Conservation (phyloP, 768 basidiomycete genomes). For the Tulasnella sp. region DNA sequence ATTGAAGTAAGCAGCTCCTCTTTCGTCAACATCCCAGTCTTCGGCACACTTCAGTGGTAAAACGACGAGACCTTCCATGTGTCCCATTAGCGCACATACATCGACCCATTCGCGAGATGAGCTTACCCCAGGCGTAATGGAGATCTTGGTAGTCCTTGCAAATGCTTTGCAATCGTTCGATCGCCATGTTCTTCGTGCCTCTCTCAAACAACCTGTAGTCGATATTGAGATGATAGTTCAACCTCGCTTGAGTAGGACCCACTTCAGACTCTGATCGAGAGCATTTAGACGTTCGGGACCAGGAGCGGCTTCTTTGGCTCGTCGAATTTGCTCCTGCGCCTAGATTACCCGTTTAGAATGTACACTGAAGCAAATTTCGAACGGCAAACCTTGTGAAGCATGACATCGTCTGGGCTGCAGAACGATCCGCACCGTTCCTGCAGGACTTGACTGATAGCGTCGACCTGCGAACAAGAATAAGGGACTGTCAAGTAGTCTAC, state of each 20-base stretch:
- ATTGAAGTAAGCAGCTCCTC: slow-evolving; percentile 55
- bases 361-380: slow-evolving; percentile 4
- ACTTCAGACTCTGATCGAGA: slow-evolving; percentile 78
- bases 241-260: not conserved
- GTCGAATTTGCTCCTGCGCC: slow-evolving; percentile 90
- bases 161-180: slow-evolving; percentile 75
- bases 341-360: slow-evolving; percentile 21
- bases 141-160: slow-evolving; percentile 82
- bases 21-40: slow-evolving; percentile 61
- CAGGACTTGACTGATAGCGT: slow-evolving; percentile 89
- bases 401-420: slow-evolving; percentile 96
- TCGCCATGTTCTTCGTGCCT: slow-evolving; percentile 72
- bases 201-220: slow-evolving; percentile 66
- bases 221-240: not conserved
- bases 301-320: slow-evolving; percentile 72
- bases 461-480: slow-evolving; percentile 46
- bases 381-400: slow-evolving; percentile 75
- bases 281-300: slow-evolving; percentile 62
- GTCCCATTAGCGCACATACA: not conserved
- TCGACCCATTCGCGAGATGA: not conserved
- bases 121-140: slow-evolving; percentile 65
- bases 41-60: slow-evolving; percentile 77
- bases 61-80: slow-evolving; percentile 57
- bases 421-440: slow-evolving; percentile 95
- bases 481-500: not conserved